Base-by-base conservation (phyloP, 129 eudicot species). In the Lactuca saligna region DNA sequence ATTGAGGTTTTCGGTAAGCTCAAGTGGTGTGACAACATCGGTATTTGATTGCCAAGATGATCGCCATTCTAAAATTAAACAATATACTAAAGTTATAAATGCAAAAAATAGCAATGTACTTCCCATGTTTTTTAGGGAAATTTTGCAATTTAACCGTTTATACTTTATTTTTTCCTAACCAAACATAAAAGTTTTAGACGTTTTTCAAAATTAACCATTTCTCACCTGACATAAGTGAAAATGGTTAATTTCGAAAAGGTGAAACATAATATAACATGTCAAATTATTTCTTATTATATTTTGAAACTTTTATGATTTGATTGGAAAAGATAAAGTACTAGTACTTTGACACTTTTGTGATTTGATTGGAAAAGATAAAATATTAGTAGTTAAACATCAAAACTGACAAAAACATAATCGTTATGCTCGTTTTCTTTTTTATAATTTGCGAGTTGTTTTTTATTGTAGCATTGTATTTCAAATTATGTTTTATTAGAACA, bases 1-100 rank as follows among this genome's bases (percentile, higher is more conserved):
- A 82, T 77, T 10, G 89, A 82, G 44, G 82, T 87, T 82, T 86
- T 89, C 5, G 98, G 99, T 67, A 94, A 86, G 70, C 99, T 87
- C 63, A 87, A 73, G 73, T 89, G 96, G 80, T 83, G 97, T 32
- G 97, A 71, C 84, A 93, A 76, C 61, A 78, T 41, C 64, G 80
- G 74, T 11, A 83, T 83, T 33, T 64, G 90, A 67, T 75, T 72
- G 58, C 70, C 70, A 49, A 44, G 38, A 34, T 69, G 75, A 66
- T 84, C 85, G 13, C 69, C 79, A 56, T 68, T 78, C 96, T 91
- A 68, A 57, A 37, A 65, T 37, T 7, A 4, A 55, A 8, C 20
- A 35, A 15, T 3, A 57, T n/a, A 57, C 32, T n/a, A 32, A n/a
- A 75, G 1, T 46, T 46, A 46, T 12, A 3, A 12, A 46, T 46